Evolutionary conservation across 805 yeast genomes (phyloP), one percentile per base, ranked within the genome.

Genomic region (Blastobotrys americana): DNA sequence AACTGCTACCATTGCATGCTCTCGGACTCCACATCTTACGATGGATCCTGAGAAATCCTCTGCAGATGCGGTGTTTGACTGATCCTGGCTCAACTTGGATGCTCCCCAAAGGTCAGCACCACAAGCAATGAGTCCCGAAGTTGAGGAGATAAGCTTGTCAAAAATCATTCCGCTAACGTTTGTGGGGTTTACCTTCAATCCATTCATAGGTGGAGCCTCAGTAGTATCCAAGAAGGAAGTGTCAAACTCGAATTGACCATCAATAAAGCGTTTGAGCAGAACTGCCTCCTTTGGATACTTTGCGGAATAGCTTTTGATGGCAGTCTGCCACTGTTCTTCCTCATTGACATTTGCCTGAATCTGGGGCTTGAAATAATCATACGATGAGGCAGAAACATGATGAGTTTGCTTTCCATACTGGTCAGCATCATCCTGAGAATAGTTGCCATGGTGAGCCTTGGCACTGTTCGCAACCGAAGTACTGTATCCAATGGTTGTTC

Each of bases 1-100:
- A 67, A 89, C 83, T 54, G 96, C 95, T 70, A 95, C 96, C 97
- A 90, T 88, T 66, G 85, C 97, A 71, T 90, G 97, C 76, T 90
- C 97, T 72, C 97, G 82, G 52, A 90, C 95, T 78, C 97, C 97
- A 67, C 83, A 90, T 73, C 96, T 82, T 69, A 89, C 75, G 74
- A 88, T 89, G 65, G 95, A 81, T 65, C 50, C 50, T 4, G 49
- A 3, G 42, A 41, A 45, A 17, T 54, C 54, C 10, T 55, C 64
- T 16, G 52, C 49, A 65, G 65, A 63, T 31, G 43, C 38, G 35
- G 50, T 43, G 31, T 25, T 25, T 25, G 8, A 13, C 31, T 25
- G 31, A 8, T 8, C 31, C 13, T 25, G 31, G 13, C 31, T 25
- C 27, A 46, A 45, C 35, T 63, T 61, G 21, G 67, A 64, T 3